These are phyloP conservation scores for Xylaria sp. DNA, from an alignment of 2,329 filamentous ascomycete genomes.

Conservation along the genomic window DNA sequence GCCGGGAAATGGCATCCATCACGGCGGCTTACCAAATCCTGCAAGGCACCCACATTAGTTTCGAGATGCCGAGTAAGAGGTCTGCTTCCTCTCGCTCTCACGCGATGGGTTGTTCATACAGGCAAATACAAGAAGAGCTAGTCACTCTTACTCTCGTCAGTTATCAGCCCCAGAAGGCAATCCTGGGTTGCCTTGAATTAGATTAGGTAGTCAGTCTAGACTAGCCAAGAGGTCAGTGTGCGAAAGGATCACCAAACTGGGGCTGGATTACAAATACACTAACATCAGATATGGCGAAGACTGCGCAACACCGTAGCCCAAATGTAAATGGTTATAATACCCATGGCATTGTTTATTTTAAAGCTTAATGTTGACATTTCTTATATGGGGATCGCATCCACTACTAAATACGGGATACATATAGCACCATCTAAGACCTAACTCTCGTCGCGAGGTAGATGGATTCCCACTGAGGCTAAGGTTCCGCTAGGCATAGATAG, in stretches of 20 bases:
- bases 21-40: not conserved
- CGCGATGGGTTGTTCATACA: not conserved
- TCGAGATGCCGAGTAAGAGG: not conserved
- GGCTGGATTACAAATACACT: not conserved
- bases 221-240: too few species aligned
- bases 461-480: not conserved
- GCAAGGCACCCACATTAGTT: not conserved
- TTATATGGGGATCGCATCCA: not conserved
- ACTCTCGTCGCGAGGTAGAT: not conserved
- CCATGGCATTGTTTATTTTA: too few species aligned
- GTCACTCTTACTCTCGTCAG: too few species aligned
- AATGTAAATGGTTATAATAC: too few species aligned
- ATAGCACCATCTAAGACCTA: not conserved
- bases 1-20: constrained; percentile 40
- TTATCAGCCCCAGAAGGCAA: too few species aligned
- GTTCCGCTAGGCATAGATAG: not conserved
- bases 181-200: too few species aligned
- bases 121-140: not conserved
- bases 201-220: too few species aligned
- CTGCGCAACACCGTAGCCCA: too few species aligned
- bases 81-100: not conserved
- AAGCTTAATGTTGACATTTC: too few species aligned
- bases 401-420: too few species aligned
- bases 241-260: not conserved
- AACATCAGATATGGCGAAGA: too few species aligned